Evolutionary conservation across 176 grass and related monocot genomes (phyloP).

Genomic region (Ampelocalamus luodianensis): DNA sequence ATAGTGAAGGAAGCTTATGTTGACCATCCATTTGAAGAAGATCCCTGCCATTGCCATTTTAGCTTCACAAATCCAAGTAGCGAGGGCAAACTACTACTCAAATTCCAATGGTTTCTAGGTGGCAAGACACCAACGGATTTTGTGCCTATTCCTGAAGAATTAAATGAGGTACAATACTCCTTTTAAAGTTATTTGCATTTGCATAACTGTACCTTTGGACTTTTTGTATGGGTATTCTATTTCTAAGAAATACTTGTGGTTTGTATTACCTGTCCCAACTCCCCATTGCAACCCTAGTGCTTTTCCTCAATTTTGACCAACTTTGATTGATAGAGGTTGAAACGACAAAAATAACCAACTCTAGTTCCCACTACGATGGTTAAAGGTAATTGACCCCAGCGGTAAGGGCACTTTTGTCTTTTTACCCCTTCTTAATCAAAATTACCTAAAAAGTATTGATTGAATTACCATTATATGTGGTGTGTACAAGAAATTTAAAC

Average conservation of each 20-base stretch:
- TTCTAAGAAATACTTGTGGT: neutral
- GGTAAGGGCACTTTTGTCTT: constrained; percentile 5
- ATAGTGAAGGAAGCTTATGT: constrained; percentile 75
- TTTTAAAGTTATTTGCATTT: constrained; percentile 9
- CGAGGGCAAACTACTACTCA: constrained; percentile 59
- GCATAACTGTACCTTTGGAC: constrained; percentile 3
- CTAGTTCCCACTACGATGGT: neutral
- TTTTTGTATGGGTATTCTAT: constrained; percentile 11
- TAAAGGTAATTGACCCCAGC: constrained; percentile 15
- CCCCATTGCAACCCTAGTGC: constrained; percentile 4
- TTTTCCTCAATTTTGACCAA: constrained; percentile 28
- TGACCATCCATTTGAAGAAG: constrained; percentile 95
- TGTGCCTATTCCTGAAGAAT: constrained; percentile 71
- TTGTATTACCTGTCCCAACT: constrained; percentile 1
- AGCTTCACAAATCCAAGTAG: constrained; percentile 61
- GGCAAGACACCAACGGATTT: constrained; percentile 74
- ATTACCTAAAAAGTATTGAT: neutral
- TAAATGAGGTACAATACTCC: constrained; percentile 62
- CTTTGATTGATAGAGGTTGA: constrained; percentile 2
- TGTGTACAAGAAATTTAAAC: constrained; percentile 25
- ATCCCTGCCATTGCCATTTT: constrained; percentile 82
- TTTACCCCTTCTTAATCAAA: constrained; percentile 19
- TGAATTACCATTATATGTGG: neutral
- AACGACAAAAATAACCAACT: neutral
- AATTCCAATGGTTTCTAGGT: constrained; percentile 86